Evolutionary conservation across 2,329 filamentous ascomycete species (phyloP), one percentile per base, ranked within the genome.

Genomic region (Pseudopyrenochaeta lycopersici): DNA sequence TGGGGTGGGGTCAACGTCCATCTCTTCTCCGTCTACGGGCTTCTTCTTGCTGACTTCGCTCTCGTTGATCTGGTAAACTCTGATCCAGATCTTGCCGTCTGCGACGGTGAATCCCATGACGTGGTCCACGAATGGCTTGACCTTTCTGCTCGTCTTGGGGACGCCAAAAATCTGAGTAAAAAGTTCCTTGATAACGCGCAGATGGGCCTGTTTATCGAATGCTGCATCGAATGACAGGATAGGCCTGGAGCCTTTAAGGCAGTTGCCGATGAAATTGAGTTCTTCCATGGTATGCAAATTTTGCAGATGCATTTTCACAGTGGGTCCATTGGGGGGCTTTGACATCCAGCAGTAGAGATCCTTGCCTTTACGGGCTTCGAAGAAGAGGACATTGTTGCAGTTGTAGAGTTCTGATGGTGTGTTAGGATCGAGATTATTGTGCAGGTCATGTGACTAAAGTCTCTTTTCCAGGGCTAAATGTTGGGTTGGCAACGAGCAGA

Each of bases 261-360:
- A 97, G 81, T 99, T 99, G 48, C 95, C 95, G 14, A 92, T 93
- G 76, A 99, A 98, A 72, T 97, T 91, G 31, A 99, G 83, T 77
- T 99, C 95, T 71, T 94, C 92, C 91, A 96, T 97, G 9, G 94
- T 97, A 79, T 97, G 93, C 71, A 97, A 73, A 70, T 92, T 93
- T 75, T 95, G 91, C 46, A 92, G 82, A 71, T 95, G 90, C 76
- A 95, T 84, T 68, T 89, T 89, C 58, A 89, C 80, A 1, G 87
- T 89, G 27, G 89, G 90, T 0, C 90, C 90, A 67, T 93, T 97
- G 5, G 94, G 95, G 1, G 92, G 89, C 73, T 96, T 96, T 77
- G 90, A 88, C 71, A 97, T 85, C 92, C 92, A 97, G 58, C 96
- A 82, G 77, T 98, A 99, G 17, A 98, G 82, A 81, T 98, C 95